A percentile compares a stretch with the other conserved stretches of the same genome.
phyloP scores from a whole-genome alignment of 225 moss, liverwort and hornwort genomes.

The Lunularia cruciata region DNA sequence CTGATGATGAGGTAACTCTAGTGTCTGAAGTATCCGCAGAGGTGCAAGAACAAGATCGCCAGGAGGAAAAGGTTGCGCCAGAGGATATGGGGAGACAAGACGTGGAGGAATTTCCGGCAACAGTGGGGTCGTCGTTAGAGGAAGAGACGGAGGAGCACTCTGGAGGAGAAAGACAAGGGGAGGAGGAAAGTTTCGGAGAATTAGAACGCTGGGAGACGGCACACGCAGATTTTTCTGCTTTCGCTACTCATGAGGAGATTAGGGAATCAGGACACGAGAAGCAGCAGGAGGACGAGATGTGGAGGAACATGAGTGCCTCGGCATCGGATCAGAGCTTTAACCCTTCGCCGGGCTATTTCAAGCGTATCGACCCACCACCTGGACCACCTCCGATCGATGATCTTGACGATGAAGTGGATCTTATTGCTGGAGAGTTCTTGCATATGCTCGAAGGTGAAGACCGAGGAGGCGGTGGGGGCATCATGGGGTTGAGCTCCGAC shows the following conservation, averaged over 20 bases:
- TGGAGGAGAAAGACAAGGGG: neutral
- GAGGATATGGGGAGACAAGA: conserved; percentile 15
- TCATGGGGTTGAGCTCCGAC: conserved; percentile 55
- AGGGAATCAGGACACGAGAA: conserved; percentile 19
- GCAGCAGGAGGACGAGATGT: conserved; percentile 24
- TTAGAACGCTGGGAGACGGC: conserved; percentile 23
- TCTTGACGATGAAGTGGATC: conserved; percentile 90
- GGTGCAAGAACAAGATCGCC: conserved; percentile 9
- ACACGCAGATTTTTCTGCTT: conserved; percentile 9
- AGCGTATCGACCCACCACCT: neutral
- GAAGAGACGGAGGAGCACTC: conserved; percentile 17
- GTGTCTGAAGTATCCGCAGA: neutral
- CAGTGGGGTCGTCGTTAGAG: conserved; percentile 18
- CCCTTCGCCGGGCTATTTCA: neutral
- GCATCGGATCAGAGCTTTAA: conserved; percentile 26
- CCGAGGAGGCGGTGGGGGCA: conserved; percentile 22
- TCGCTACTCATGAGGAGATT: conserved; percentile 29
- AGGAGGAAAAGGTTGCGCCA: conserved; percentile 22
- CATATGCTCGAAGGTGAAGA: conserved; percentile 67
- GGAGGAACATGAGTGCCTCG: conserved; percentile 15
- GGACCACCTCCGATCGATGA: conserved; percentile 39
- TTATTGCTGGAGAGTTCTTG: conserved; percentile 94
- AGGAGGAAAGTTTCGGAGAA: conserved; percentile 24
- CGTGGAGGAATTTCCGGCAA: conserved; percentile 23
- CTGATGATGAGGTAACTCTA: conserved; percentile 5